A percentile compares a stretch with the other conserved stretches of the same genome.
Conservation (phyloP, 2,329 filamentous ascomycete species). For the Claviceps arundinis region DNA sequence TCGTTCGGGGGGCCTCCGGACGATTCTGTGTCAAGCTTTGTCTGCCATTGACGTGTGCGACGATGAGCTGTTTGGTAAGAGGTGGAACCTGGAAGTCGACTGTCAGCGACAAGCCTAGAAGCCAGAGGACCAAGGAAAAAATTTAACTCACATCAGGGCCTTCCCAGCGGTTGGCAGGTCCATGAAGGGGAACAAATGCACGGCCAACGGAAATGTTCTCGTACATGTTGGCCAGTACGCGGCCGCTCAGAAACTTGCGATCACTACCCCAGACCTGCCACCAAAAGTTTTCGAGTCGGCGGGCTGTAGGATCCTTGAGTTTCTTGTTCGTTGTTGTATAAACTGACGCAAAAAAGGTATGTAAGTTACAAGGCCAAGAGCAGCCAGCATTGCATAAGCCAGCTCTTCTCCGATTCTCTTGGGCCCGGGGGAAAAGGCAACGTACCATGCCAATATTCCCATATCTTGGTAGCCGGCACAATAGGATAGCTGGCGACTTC, state of each 20-base stretch:
- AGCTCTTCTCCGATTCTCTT: not conserved
- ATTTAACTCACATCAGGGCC: slow-evolving; percentile 28
- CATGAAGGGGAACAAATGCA: slow-evolving; percentile 41
- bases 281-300: slow-evolving; percentile 52
- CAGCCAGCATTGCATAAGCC: not conserved
- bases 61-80: slow-evolving; percentile 16
- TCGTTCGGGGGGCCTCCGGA: slow-evolving; percentile 7
- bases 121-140: not conserved
- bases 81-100: slow-evolving; percentile 13
- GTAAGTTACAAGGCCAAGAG: not conserved
- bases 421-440: not conserved
- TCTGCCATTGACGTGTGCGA: slow-evolving; percentile 11
- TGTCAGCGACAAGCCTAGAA: not conserved
- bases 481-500: slow-evolving; percentile 39
- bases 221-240: slow-evolving; percentile 40
- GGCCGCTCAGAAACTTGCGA: slow-evolving; percentile 37
- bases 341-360: slow-evolving; percentile 23
- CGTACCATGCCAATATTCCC: slow-evolving; percentile 44
- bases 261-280: slow-evolving; percentile 53
- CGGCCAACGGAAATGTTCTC: slow-evolving; percentile 44
- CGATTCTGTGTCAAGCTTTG: slow-evolving; percentile 5
- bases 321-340: slow-evolving; percentile 47
- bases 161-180: slow-evolving; percentile 40
- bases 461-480: slow-evolving; percentile 39
- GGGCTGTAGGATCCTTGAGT: slow-evolving; percentile 47